Evolutionary conservation across 2,329 filamentous ascomycete species (phyloP).

Genomic region (Exophiala xenobiotica): DNA sequence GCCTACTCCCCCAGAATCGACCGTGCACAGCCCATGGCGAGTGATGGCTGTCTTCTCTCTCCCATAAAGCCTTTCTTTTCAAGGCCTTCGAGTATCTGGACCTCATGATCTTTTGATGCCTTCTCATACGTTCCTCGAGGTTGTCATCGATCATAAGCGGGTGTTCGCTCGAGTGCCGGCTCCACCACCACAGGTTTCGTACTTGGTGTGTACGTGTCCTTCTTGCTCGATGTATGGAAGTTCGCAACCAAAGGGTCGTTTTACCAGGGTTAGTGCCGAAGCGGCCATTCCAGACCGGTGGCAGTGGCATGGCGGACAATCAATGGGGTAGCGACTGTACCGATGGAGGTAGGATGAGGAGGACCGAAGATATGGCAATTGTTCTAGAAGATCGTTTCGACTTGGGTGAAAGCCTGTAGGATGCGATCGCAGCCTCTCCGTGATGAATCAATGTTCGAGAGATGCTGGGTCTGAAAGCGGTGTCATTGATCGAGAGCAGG

Average conservation of each 20-base stretch:
- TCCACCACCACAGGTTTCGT: slow-evolving; percentile 31
- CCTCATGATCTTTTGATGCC: slow-evolving; percentile 28
- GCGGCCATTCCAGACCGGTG: background rate
- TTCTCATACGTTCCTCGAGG: slow-evolving; percentile 24
- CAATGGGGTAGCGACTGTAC: too few relatives aligned
- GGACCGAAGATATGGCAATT: too few relatives aligned
- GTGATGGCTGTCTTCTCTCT: slow-evolving; percentile 21
- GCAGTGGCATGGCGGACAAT: background rate
- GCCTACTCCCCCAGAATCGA: slow-evolving; percentile 7
- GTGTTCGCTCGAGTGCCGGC: slow-evolving; percentile 13
- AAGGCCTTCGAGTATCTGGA: slow-evolving; percentile 29
- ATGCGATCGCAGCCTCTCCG: background rate
- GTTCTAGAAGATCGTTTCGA: too few relatives aligned
- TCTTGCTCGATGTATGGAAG: slow-evolving; percentile 6
- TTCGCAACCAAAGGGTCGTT: slow-evolving; percentile 8
- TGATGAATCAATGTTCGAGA: background rate
- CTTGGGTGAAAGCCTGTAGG: background rate
- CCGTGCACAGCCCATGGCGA: slow-evolving; percentile 12
- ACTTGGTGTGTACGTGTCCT: slow-evolving; percentile 12
- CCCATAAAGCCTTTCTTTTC: slow-evolving; percentile 27
- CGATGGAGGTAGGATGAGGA: too few relatives aligned
- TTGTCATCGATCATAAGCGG: slow-evolving; percentile 19
- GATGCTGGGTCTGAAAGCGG: background rate
- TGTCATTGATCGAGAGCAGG: background rate
- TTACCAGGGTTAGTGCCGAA: background rate